These are phyloP conservation scores for Misopates orontium DNA, from an alignment of 257 asterid species.

Conservation along the genomic window DNA sequence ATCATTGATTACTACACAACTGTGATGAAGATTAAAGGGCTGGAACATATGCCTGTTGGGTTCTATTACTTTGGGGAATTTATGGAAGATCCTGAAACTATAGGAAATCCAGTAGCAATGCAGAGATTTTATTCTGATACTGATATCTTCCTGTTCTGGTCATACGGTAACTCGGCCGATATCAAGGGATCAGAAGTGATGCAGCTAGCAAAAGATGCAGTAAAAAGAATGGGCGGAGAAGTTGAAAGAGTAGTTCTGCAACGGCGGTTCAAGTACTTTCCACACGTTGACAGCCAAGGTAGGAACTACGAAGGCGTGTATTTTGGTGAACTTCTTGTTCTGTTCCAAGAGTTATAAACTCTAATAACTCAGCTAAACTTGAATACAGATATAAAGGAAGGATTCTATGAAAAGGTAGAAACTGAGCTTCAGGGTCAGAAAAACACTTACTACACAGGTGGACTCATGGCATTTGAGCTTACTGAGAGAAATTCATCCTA, in stretches of 20 bases:
- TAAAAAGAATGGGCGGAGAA: constrained; percentile 73
- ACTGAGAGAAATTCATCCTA: constrained; percentile 84
- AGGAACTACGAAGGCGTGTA: constrained; percentile 4
- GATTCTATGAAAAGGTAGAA: constrained; percentile 68
- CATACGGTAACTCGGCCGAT: constrained; percentile 68
- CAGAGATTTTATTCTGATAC: constrained; percentile 70
- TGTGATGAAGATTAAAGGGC: constrained; percentile 71
- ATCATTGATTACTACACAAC: constrained; percentile 81
- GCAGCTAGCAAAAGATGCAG: constrained; percentile 60
- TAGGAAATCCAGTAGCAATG: constrained; percentile 87
- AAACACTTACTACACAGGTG: constrained; percentile 79
- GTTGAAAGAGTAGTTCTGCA: constrained; percentile 48
- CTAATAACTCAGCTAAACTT: constrained; percentile 9
- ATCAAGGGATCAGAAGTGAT: constrained; percentile 48
- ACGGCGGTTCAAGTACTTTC: constrained; percentile 73
- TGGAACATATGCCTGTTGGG: constrained; percentile 71
- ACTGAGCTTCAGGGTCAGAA: constrained; percentile 66
- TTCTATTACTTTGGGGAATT: constrained; percentile 79
- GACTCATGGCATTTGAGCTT: constrained; percentile 88
- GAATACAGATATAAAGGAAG: constrained; percentile 60
- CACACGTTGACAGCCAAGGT: constrained; percentile 76
- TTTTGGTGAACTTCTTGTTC: neutral
- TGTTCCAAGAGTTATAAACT: neutral
- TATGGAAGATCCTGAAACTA: constrained; percentile 72
- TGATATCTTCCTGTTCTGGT: constrained; percentile 71